A percentile compares a stretch with the other conserved stretches of the same genome.
These are phyloP conservation scores for Vaccinium macrocarpon DNA, from an alignment of 148 eudicot genomes.

Conservation along the genomic window DNA sequence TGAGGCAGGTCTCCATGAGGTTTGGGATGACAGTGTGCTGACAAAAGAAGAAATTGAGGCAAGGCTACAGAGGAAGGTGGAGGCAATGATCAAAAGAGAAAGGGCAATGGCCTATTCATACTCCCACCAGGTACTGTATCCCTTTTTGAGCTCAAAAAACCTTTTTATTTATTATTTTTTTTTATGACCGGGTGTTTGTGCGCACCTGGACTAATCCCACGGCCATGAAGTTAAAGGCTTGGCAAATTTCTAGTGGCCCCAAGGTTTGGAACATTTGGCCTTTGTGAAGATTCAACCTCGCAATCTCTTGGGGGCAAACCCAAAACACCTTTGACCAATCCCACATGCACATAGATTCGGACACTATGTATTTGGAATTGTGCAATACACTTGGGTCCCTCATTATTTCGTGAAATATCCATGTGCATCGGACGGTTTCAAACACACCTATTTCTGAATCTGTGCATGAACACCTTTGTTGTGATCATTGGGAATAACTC, in stretches of 20 bases:
- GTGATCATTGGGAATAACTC: neutral
- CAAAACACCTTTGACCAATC: neutral
- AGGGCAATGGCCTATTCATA: conserved; percentile 92
- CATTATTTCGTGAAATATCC: neutral
- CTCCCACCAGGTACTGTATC: conserved; percentile 63
- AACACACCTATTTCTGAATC: neutral
- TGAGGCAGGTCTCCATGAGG: conserved; percentile 42
- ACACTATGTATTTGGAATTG: neutral
- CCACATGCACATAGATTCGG: neutral
- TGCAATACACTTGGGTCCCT: neutral
- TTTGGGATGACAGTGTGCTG: conserved; percentile 88
- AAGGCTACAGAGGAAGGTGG: conserved; percentile 67
- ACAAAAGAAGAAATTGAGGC: conserved; percentile 80
- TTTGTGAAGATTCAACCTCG: too few relatives aligned
- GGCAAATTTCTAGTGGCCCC: too few relatives aligned
- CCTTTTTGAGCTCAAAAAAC: neutral
- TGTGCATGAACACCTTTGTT: neutral
- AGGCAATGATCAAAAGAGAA: conserved; percentile 82
- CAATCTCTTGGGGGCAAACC: too few relatives aligned
- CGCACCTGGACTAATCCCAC: too few relatives aligned
- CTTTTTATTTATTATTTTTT: too few relatives aligned
- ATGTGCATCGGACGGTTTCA: neutral
- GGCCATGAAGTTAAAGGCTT: too few relatives aligned
- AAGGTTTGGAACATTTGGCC: too few relatives aligned
- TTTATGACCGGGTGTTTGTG: too few relatives aligned